These are phyloP conservation scores for Zygosaccharomyces pseudobailii DNA, from an alignment of 1,139 yeast species.

Conservation along the genomic window DNA sequence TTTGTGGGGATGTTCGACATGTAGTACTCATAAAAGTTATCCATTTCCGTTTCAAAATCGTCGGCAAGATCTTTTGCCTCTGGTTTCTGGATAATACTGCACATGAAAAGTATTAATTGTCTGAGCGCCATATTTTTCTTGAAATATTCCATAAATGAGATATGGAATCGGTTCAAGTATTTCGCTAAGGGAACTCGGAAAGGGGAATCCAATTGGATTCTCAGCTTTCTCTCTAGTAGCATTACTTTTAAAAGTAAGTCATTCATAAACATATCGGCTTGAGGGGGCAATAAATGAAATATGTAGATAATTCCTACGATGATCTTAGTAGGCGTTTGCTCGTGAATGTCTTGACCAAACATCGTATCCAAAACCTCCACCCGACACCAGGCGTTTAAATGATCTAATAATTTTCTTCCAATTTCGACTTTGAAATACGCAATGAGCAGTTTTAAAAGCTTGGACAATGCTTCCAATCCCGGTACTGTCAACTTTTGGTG, in stretches of 20 bases:
- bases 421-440: constrained; percentile 95
- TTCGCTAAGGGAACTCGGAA: constrained; percentile 89
- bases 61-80: constrained; percentile 56
- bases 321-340: constrained; percentile 75
- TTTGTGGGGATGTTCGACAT: constrained; percentile 28
- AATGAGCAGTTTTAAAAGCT: constrained; percentile 77
- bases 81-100: constrained; percentile 35
- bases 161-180: constrained; percentile 78
- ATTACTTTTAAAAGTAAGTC: constrained; percentile 74
- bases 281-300: constrained; percentile 86
- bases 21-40: constrained; percentile 34
- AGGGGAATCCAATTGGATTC: constrained; percentile 84
- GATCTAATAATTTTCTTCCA: constrained; percentile 88
- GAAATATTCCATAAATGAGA: constrained; percentile 69
- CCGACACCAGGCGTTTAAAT: constrained; percentile 94
- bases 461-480: constrained; percentile 87
- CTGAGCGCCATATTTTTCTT: constrained; percentile 62
- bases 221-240: constrained; percentile 73
- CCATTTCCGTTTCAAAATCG: constrained; percentile 50
- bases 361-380: constrained; percentile 54
- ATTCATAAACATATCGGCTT: constrained; percentile 87
- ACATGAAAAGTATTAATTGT: constrained; percentile 44
- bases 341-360: constrained; percentile 43
- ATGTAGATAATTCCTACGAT: constrained; percentile 88
- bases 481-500: constrained; percentile 84